Evolutionary conservation across 2,329 filamentous ascomycete species (phyloP).

Genomic region (Pseudovirgaria hyperparasitica): DNA sequence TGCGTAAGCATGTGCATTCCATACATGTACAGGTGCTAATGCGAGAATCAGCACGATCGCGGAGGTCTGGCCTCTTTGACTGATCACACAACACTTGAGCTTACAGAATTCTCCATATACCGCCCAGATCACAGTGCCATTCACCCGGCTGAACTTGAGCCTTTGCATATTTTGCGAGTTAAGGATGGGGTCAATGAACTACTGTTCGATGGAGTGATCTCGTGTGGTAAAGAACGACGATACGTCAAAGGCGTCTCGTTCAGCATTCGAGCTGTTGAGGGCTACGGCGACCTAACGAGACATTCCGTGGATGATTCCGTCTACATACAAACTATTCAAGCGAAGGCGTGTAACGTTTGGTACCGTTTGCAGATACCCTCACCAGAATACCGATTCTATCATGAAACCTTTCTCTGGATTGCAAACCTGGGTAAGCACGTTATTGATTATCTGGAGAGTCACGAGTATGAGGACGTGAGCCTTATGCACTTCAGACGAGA

Average conservation of each 20-base stretch:
- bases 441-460: slow-evolving; percentile 47
- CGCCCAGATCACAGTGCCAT: slow-evolving; percentile 1
- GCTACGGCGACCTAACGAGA: slow-evolving; percentile 42
- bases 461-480: slow-evolving; percentile 23
- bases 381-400: slow-evolving; percentile 48
- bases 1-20: slow-evolving; percentile 7
- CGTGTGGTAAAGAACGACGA: slow-evolving; percentile 24
- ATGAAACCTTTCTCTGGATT: slow-evolving; percentile 55
- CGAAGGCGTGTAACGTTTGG: slow-evolving; percentile 37
- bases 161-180: slow-evolving; percentile 11
- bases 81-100: neutral
- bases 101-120: neutral
- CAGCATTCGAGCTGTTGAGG: slow-evolving; percentile 47
- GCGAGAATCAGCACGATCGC: slow-evolving; percentile 2
- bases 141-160: slow-evolving; percentile 6
- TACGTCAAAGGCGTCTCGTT: slow-evolving; percentile 49
- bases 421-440: slow-evolving; percentile 59
- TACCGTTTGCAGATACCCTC: slow-evolving; percentile 49
- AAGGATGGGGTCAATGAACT: slow-evolving; percentile 9
- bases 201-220: slow-evolving; percentile 27
- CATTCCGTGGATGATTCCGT: slow-evolving; percentile 39
- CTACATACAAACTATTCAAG: slow-evolving; percentile 47
- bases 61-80: neutral
- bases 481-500: slow-evolving; percentile 43
- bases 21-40: slow-evolving; percentile 7